phyloP scores from a whole-genome alignment of 495 filamentous ascomycete species.

The Poronia punctata region DNA sequence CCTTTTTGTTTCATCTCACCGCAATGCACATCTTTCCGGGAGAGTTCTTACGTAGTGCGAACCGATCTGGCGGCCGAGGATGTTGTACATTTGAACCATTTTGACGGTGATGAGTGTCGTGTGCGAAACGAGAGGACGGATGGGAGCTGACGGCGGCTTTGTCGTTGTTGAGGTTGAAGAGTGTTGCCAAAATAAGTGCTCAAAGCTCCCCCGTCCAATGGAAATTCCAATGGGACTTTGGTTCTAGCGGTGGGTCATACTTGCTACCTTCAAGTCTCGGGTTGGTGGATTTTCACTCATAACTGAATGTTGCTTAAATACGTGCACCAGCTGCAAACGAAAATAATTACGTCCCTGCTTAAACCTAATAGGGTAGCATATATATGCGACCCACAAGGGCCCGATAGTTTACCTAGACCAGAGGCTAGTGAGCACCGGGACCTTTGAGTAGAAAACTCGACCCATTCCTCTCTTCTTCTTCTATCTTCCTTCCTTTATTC shows the following conservation, averaged over 20 bases:
- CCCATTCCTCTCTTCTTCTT: too few species aligned
- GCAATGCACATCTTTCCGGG: neutral
- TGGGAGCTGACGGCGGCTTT: constrained; percentile 6
- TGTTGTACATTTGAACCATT: constrained; percentile 82
- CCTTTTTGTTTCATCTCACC: constrained; percentile 1
- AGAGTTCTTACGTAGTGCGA: constrained; percentile 72
- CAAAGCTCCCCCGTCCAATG: constrained; percentile 19
- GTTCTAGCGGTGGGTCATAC: constrained; percentile 3
- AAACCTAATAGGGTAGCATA: too few species aligned
- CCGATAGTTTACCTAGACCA: too few species aligned
- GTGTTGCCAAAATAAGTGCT: constrained; percentile 22
- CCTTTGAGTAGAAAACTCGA: too few species aligned
- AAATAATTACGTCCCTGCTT: too few species aligned
- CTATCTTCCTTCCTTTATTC: neutral
- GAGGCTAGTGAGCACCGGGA: too few species aligned
- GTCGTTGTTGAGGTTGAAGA: constrained; percentile 15
- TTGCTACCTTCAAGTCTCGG: too few species aligned
- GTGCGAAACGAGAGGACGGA: constrained; percentile 25
- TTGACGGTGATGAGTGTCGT: constrained; percentile 44
- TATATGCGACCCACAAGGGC: too few species aligned
- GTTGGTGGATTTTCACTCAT: too few species aligned
- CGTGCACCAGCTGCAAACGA: too few species aligned
- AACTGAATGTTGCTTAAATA: too few species aligned
- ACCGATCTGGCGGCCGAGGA: constrained; percentile 85
- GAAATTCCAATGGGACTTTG: constrained; percentile 22